These are phyloP conservation scores for Magnusiomyces paraingens DNA, from an alignment of 1,139 yeast genomes.

Conservation along the genomic window DNA sequence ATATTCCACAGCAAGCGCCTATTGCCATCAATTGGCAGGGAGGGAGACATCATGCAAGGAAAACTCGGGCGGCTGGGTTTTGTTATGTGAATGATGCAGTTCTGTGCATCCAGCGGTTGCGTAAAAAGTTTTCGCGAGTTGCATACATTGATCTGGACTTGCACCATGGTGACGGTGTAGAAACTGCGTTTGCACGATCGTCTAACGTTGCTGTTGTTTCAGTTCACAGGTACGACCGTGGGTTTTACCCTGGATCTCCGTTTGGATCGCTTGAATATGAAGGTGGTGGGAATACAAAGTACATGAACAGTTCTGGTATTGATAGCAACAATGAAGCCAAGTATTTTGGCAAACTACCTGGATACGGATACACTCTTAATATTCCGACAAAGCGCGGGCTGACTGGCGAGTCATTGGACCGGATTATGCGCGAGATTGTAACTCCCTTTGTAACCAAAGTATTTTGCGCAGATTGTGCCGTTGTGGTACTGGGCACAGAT, in stretches of 20 bases:
- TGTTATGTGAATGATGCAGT: constrained; percentile 69
- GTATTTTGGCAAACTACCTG: constrained; percentile 19
- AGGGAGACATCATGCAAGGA: constrained; percentile 67
- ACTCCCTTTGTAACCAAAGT: constrained; percentile 36
- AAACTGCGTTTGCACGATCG: constrained; percentile 53
- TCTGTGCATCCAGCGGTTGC: constrained; percentile 44
- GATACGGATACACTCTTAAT: constrained; percentile 40
- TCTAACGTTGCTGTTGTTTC: constrained; percentile 56
- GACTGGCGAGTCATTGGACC: constrained; percentile 39
- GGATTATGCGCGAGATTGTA: constrained; percentile 40
- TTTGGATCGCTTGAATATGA: constrained; percentile 2
- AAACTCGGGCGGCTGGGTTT: constrained; percentile 57
- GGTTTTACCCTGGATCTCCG: constrained; percentile 75
- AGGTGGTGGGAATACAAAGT: constrained; percentile 1
- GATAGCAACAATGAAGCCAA: constrained; percentile 24
- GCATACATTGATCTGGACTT: constrained; percentile 66
- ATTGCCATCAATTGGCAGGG: constrained; percentile 71
- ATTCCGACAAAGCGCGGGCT: constrained; percentile 56
- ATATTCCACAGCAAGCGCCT: constrained; percentile 13
- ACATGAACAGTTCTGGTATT: constrained; percentile 14
- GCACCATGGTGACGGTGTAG: constrained; percentile 81
- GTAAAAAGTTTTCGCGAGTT: constrained; percentile 44
- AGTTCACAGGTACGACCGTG: constrained; percentile 55
- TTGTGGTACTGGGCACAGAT: constrained; percentile 68
- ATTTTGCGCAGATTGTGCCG: constrained; percentile 47